A percentile compares a stretch with the other conserved stretches of the same genome.
Evolutionary conservation across 225 moss, liverwort and hornwort genomes (phyloP).

Genomic region (Climacium dendroides): DNA sequence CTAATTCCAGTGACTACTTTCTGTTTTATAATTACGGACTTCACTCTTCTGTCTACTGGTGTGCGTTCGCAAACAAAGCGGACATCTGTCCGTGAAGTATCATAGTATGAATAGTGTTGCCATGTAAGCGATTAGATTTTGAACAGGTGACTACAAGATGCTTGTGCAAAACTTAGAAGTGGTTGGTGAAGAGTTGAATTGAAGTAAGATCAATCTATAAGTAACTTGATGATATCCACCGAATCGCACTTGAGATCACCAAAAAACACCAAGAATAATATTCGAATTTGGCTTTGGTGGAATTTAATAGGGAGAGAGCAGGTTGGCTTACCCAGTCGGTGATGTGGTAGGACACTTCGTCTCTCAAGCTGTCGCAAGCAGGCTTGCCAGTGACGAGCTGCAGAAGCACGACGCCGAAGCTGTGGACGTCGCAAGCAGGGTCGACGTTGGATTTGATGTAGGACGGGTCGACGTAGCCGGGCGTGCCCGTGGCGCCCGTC

Average conservation of each 20-base stretch:
- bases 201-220: background rate
- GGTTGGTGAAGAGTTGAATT: background rate
- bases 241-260: background rate
- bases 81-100: background rate
- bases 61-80: background rate
- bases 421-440: conserved; percentile 59
- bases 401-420: conserved; percentile 73
- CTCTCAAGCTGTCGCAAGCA: conserved; percentile 50
- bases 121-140: background rate
- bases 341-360: conserved; percentile 39
- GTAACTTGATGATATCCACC: too few relatives aligned
- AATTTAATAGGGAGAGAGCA: background rate
- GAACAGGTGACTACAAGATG: background rate
- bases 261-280: background rate
- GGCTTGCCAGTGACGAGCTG: conserved; percentile 72
- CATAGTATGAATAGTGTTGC: background rate
- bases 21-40: background rate
- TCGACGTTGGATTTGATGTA: conserved; percentile 37
- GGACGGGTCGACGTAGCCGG: conserved; percentile 67
- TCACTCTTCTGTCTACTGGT: background rate
- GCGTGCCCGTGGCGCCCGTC: conserved; percentile 58
- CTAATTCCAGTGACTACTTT: background rate
- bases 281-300: background rate
- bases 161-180: background rate
- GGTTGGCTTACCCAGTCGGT: conserved; percentile 44